Evolutionary conservation across 2,329 filamentous ascomycete genomes (phyloP), one percentile per base, ranked within the genome.

Genomic region (Ascochyta viciae-villosae): DNA sequence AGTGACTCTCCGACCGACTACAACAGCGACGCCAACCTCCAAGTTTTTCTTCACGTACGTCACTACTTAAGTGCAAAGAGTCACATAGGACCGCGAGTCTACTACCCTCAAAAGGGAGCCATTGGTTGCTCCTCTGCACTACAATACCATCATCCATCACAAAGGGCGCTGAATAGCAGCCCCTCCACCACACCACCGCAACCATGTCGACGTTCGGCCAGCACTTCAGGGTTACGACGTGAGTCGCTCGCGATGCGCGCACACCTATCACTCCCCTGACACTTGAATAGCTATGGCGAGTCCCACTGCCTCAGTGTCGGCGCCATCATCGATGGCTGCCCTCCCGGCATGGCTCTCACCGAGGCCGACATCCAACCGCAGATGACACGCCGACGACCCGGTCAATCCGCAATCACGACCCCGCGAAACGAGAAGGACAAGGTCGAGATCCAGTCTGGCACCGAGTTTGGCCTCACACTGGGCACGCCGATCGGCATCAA

Each of bases 241-340:
- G 84, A 66, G 86, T 79, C 34, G 50, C 39, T 27, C n/a, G 24
- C 10, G 4, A 23, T 16, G 7, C 16, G n/a, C 41, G 43, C 26
- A 54, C 22, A 23, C 24, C 5, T 23, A 15, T 2, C 19, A 22
- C 19, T 22, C 33, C 39, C 54, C 71, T 69, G 48, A 70, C 19
- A 29, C 9, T 22, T 6, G 27, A 52, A 47, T 74, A 87, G 86
- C 73, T 91, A 91, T 80, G 90, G 90, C 75, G 90, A 93, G 78
- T 96, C 91, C 54, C 94, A 97, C 80, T 96, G 94, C 81, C 89
- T 88, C 71, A 94, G 90, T 29, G 92, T 98, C 70, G 93, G 92
- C 73, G 96, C 91, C 81, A 97, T 98, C 71, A 89, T 98, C 78
- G 94, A 98, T 75, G 92, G 92, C 68, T 90, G 87, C 72, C 95